phyloP scores from a whole-genome alignment of 176 grass and related monocot species.

The Bromus sterilis region DNA sequence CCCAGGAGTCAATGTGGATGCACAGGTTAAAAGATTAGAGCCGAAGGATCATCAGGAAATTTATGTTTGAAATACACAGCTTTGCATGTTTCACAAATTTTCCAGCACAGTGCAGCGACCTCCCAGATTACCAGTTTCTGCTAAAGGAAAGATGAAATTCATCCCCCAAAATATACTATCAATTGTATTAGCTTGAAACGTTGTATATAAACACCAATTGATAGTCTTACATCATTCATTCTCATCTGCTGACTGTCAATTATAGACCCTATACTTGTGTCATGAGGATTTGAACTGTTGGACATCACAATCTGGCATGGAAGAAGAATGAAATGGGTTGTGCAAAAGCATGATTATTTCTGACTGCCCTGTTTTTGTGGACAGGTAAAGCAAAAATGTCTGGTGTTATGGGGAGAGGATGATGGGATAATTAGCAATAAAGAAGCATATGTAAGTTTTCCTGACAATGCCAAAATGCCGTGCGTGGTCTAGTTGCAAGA shows the following conservation, averaged over 20 bases:
- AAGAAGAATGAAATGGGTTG: not conserved
- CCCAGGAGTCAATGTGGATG: not conserved
- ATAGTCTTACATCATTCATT: not conserved
- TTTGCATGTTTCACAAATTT: not conserved
- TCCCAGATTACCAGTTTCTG: not conserved
- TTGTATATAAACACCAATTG: not conserved
- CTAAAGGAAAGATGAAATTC: no score
- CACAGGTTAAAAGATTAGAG: not conserved
- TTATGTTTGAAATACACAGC: not conserved
- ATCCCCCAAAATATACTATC: not conserved
- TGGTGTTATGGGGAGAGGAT: constrained; percentile 87
- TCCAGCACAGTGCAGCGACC: not conserved
- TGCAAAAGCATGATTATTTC: not conserved
- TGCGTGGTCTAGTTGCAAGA: not conserved
- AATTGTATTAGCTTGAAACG: not conserved
- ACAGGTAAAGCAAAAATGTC: constrained; percentile 76
- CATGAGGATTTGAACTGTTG: not conserved
- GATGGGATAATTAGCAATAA: constrained; percentile 73
- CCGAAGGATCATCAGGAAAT: not conserved
- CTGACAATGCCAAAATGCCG: not conserved
- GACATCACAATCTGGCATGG: not conserved
- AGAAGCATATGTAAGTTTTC: constrained; percentile 61
- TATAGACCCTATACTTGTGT: not conserved
- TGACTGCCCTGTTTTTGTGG: constrained; percentile 1
- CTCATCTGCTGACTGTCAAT: not conserved